Evolutionary conservation across 2,329 filamentous ascomycete genomes (phyloP).

Genomic region (Alternaria sp.): DNA sequence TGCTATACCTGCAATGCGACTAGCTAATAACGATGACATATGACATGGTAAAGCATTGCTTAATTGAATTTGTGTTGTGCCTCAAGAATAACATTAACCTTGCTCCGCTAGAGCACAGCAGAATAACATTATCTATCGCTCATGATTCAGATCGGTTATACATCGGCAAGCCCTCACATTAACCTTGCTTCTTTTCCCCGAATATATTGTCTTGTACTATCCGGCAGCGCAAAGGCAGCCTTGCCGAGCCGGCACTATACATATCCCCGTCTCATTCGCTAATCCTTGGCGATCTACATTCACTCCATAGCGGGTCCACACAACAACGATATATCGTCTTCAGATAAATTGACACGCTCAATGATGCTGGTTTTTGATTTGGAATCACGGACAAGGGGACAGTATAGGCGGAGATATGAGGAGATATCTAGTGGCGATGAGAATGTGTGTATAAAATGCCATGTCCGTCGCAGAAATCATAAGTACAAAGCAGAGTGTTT

Average conservation of each 20-base stretch:
- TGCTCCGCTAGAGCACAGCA: background rate
- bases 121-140: background rate
- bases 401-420: background rate
- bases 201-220: constrained; percentile 6
- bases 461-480: background rate
- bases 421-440: background rate
- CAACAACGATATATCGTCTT: background rate
- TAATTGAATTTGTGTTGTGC: background rate
- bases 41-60: constrained; percentile 7
- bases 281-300: constrained; percentile 2
- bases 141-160: background rate
- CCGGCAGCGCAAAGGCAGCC: background rate
- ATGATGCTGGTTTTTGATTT: background rate
- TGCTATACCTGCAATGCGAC: constrained; percentile 19
- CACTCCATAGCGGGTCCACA: constrained; percentile 1
- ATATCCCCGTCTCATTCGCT: constrained; percentile 6
- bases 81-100: background rate
- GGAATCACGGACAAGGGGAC: background rate
- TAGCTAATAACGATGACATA: constrained; percentile 28
- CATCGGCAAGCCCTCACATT: background rate
- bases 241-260: constrained; percentile 7
- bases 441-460: background rate
- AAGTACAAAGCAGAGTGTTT: background rate
- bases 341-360: background rate
- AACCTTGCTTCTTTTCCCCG: background rate